Evolutionary conservation across 768 basidiomycete species (phyloP).

Genomic region (Macrocybe gigantea): DNA sequence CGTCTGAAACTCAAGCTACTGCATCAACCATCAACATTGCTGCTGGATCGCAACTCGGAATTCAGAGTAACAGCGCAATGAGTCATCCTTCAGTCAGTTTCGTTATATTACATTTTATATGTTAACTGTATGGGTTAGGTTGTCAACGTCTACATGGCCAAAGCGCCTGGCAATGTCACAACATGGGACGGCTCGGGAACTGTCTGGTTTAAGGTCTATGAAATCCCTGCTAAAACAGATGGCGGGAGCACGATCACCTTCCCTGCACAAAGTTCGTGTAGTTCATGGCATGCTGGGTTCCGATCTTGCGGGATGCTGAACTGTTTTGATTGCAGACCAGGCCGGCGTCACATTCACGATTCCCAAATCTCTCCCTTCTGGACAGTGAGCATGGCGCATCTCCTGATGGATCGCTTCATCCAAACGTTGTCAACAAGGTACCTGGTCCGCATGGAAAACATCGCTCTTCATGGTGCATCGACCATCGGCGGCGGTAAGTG

Average conservation of each 20-base stretch:
- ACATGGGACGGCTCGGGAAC: conserved; percentile 32
- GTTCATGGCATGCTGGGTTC: too few relatives aligned
- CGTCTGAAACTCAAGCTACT: conserved; percentile 14
- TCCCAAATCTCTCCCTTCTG: conserved; percentile 7
- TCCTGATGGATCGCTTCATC: neutral
- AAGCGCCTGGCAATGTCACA: conserved; percentile 26
- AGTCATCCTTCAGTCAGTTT: conserved; percentile 25
- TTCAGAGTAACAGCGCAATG: conserved; percentile 23
- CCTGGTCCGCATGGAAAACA: conserved; percentile 9
- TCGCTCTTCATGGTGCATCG: conserved; percentile 7
- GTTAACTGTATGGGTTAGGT: conserved; percentile 7
- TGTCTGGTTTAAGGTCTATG: conserved; percentile 36
- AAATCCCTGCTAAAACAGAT: conserved; percentile 36
- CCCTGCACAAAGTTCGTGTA: conserved; percentile 25
- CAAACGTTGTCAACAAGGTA: conserved; percentile 2
- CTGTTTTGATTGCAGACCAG: too few relatives aligned
- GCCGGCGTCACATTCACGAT: conserved; percentile 7
- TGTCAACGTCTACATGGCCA: conserved; percentile 27
- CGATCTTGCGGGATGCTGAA: too few relatives aligned
- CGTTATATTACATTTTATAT: neutral
- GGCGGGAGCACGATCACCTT: conserved; percentile 32
- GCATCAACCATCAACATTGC: conserved; percentile 22
- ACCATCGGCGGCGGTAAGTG: conserved; percentile 6
- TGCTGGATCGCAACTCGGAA: conserved; percentile 24
- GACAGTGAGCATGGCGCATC: conserved; percentile 4